Evolutionary conservation across 2,329 filamentous ascomycete species (phyloP), one percentile per base, ranked within the genome.

Genomic region (Sarocladium strictum): DNA sequence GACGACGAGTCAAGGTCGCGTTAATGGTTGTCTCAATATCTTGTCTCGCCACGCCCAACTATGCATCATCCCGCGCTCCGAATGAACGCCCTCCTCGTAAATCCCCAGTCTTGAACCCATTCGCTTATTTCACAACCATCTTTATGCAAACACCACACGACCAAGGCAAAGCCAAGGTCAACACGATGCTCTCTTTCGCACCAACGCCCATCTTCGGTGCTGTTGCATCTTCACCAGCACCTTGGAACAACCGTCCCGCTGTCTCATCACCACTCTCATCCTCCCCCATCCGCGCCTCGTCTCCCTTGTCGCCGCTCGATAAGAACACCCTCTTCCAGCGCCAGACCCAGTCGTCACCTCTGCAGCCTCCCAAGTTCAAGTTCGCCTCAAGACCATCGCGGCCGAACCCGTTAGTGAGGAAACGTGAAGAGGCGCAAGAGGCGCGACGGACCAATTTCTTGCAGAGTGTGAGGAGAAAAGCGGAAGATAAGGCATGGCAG

Each of bases 371-470:
- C 29, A 71, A 69, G 26, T 76, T 74, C 32, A 79, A 74, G 56
- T 85, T 75, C 60, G 75, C 80, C 26, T 71, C 79, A 57, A 77
- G 83, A 15, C 72, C 75, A 14, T 70, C 76, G 54, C 86, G 86
- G 57, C 75, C 78, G 33, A 89, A 87, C 58, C 87, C 85, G 0
- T 62, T 87, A 6, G 69, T 84, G 17, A 78, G 80, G 59, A 79
- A 72, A 57, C 76, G 81, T 52, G 81, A 90, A 64, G 81, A 81
- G 17, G 75, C 76, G 1, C 81, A 84, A 54, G 84, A 89, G 64
- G 75, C 79, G 54, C 74, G 89, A 55, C 75, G 88, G 47, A 79
- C 80, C 29, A 72, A 87, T 55, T 93, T 93, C 62, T 71, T 93
- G 56, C 81, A 84, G 64, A 87, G 78, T 53, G 83, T 87, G 17